Conservation (phyloP, 106 monocot genomes). For the Allium fistulosum region DNA sequence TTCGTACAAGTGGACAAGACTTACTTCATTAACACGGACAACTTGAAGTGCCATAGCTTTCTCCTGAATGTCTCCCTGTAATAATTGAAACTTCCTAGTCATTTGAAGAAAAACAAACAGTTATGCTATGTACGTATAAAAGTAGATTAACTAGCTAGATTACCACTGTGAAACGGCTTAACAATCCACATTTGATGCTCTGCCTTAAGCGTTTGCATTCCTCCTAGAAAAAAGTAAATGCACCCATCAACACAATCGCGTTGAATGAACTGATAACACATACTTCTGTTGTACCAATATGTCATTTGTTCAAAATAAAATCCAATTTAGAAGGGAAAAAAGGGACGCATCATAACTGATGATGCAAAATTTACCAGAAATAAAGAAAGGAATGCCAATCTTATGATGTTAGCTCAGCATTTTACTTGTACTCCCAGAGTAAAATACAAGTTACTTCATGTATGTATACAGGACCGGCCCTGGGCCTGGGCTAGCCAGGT, state of each 20-base stretch:
- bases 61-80: conserved; percentile 67
- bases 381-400: too few relatives aligned
- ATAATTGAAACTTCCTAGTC: not conserved
- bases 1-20: conserved; percentile 7
- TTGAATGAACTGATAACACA: too few relatives aligned
- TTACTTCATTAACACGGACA: conserved; percentile 85
- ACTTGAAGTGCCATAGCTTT: conserved; percentile 71
- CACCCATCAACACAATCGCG: conserved; percentile 3
- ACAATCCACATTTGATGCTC: conserved; percentile 88
- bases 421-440: too few relatives aligned
- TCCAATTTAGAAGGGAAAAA: too few relatives aligned
- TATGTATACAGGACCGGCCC: too few relatives aligned
- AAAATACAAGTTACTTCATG: too few relatives aligned
- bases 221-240: conserved; percentile 49
- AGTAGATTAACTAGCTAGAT: not conserved
- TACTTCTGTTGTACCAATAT: too few relatives aligned
- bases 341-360: too few relatives aligned
- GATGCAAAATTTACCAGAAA: too few relatives aligned
- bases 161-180: conserved; percentile 84
- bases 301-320: too few relatives aligned
- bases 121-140: not conserved
- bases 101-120: not conserved
- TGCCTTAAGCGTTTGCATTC: conserved; percentile 92
- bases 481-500: too few relatives aligned
- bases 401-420: too few relatives aligned